Percentiles rank a stretch among this genome's conserved stretches.
Evolutionary conservation across 2,329 filamentous ascomycete species (phyloP).

Genomic region (Colletotrichum incanum): DNA sequence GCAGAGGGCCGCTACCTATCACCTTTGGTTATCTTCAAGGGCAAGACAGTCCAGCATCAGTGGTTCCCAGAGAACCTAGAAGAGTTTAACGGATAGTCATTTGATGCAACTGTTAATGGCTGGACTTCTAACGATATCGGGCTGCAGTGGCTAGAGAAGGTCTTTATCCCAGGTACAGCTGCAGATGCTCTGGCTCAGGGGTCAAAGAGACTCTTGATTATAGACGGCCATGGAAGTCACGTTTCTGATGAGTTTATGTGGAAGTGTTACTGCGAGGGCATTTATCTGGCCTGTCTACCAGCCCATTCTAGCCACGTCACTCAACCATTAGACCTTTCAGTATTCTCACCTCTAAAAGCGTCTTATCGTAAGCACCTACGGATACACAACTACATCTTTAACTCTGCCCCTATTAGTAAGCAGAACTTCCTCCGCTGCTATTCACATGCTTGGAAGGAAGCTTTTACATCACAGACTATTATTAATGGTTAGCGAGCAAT

Average conservation of each 20-base stretch:
- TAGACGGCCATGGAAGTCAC: constrained; percentile 43
- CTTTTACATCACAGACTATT: neutral
- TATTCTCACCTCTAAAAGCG: neutral
- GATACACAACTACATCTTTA: neutral
- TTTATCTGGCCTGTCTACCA: constrained; percentile 42
- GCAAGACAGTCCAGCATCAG: constrained; percentile 35
- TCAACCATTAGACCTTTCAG: constrained; percentile 41
- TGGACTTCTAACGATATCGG: constrained; percentile 44
- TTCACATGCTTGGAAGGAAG: neutral
- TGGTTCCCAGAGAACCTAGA: constrained; percentile 35
- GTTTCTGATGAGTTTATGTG: constrained; percentile 44
- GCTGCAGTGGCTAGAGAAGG: constrained; percentile 42
- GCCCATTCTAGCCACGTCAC: constrained; percentile 45
- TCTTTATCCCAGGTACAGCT: constrained; percentile 41
- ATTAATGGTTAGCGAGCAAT: neutral
- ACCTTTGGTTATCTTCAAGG: constrained; percentile 45
- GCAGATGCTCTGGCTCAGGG: neutral
- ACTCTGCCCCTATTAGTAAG: neutral
- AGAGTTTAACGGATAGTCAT: constrained; percentile 35
- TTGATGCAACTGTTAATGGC: constrained; percentile 39
- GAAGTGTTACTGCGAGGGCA: constrained; percentile 39
- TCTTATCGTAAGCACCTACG: neutral
- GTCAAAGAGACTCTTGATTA: constrained; percentile 36
- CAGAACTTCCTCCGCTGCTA: constrained; percentile 3
- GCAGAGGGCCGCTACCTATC: constrained; percentile 18